Evolutionary conservation across 495 filamentous ascomycete genomes (phyloP).

Genomic region (Trichoderma reesei): DNA sequence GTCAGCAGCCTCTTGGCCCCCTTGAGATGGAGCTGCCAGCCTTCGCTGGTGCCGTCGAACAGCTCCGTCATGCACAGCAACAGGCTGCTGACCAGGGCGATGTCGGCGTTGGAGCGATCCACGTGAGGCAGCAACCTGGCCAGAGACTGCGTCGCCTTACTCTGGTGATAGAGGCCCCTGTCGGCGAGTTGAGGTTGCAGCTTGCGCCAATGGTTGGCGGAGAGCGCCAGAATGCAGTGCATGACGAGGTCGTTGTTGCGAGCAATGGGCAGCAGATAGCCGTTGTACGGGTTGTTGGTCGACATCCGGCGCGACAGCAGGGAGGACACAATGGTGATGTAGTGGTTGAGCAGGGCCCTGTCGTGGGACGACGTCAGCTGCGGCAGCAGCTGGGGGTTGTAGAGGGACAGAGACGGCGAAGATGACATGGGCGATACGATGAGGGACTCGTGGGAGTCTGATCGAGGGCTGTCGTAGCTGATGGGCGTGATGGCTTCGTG

Average conservation of each 20-base stretch:
- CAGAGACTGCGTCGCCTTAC: conserved; percentile 9
- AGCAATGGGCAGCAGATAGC: conserved; percentile 9
- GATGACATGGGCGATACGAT: background rate
- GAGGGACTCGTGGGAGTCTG: background rate
- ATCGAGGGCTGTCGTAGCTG: conserved; percentile 1
- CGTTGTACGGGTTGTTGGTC: background rate
- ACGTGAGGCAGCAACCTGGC: conserved; percentile 8
- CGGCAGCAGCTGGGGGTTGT: conserved; percentile 7
- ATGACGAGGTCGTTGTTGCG: conserved; percentile 7
- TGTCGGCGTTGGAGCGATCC: conserved; percentile 8
- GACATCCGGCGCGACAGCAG: conserved; percentile 8
- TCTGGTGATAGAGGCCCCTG: conserved; percentile 7
- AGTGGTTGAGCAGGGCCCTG: conserved; percentile 8
- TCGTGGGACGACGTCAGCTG: background rate
- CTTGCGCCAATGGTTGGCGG: conserved; percentile 11
- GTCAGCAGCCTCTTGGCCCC: conserved; percentile 9
- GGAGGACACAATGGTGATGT: conserved; percentile 8
- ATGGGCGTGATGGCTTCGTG: background rate
- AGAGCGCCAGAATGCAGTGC: conserved; percentile 10
- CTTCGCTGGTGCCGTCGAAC: conserved; percentile 10
- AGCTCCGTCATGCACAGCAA: conserved; percentile 11
- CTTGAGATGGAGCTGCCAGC: conserved; percentile 7
- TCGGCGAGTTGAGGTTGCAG: conserved; percentile 8
- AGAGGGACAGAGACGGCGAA: background rate
- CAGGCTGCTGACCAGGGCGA: conserved; percentile 11